Base-by-base conservation (phyloP, 1,139 yeast genomes). In the Blastobotrys indianensis region DNA sequence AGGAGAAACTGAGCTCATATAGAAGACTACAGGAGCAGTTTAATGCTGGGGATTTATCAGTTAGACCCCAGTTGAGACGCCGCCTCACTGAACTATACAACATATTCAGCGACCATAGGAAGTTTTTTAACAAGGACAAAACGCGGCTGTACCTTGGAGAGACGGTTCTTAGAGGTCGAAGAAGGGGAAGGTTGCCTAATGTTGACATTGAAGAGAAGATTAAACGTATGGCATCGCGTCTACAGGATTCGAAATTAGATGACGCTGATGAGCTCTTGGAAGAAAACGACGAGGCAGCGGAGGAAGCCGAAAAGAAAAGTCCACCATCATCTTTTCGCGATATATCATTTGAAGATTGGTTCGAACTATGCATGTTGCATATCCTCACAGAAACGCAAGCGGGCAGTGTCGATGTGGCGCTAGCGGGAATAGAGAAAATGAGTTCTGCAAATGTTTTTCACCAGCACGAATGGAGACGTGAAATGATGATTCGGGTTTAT, bases 81-180 rank as follows among this genome's bases (percentile, higher is more conserved):
- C 70, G 82, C 10, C 96, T 94, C 0, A 77, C 85, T 2, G 94
- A 85, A 52, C 71, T 94, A 46, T 79, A 90, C 40, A 95, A 86
- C 58, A 79, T 85, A 53, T 90, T 92, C 60, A 77, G 84, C 29
- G 77, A 81, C 47, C 88, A 86, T 7, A 76, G 82, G 48, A 79
- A 79, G 55, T 85, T 92, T 54, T 90, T 85, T 60, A 86, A 92
- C 1, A 72, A 79, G 42, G 94, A 86, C 57, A 76, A 81, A 48
- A 80, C 80, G 17, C 77, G 81, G 49, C 73, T 74, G 23, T 84
- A 85, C 59, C 79, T 78, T 47, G 90, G 92, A 11, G 80, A 80
- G 29, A 35, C 15, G 20, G 9, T 20, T 7, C 10, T 13, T 9
- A 5, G 33, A 4, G 30, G 44, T 13, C 7, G 36, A 41, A 41